A percentile compares a stretch with the other conserved stretches of the same genome.
phyloP scores from a whole-genome alignment of 805 yeast species.

The Hanseniaspora clermontiae region DNA sequence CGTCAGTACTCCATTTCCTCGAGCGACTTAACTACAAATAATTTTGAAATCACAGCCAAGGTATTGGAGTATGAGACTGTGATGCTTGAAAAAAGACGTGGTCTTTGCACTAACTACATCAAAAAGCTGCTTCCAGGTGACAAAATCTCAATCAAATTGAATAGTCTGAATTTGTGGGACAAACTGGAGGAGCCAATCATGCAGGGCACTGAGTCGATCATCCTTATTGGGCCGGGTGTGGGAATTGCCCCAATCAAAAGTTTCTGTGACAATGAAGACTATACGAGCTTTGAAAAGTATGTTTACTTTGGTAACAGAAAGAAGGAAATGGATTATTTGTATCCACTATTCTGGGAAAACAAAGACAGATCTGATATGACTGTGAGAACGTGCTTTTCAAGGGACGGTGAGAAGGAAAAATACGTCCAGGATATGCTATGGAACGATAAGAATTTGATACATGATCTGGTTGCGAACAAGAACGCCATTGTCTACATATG shows the following conservation, averaged over 20 bases:
- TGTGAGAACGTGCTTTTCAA: conserved; percentile 33
- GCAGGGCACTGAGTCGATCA: conserved; percentile 23
- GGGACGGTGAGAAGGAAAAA: conserved; percentile 32
- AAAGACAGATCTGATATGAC: not conserved
- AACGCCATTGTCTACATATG: conserved; percentile 66
- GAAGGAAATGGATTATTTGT: conserved; percentile 43
- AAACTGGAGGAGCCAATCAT: conserved; percentile 29
- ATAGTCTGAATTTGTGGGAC: conserved; percentile 27
- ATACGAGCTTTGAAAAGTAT: conserved; percentile 15
- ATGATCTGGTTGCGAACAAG: conserved; percentile 39
- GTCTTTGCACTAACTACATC: conserved; percentile 73
- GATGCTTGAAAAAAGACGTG: conserved; percentile 59
- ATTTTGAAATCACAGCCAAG: conserved; percentile 62
- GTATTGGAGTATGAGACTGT: conserved; percentile 79
- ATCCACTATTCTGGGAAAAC: conserved; percentile 21
- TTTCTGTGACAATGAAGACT: conserved; percentile 39
- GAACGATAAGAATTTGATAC: conserved; percentile 37
- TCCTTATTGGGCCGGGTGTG: conserved; percentile 86
- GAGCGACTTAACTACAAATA: conserved; percentile 25
- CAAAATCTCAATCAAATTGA: conserved; percentile 39
- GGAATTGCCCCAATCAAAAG: conserved; percentile 91
- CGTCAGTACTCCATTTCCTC: conserved; percentile 80
- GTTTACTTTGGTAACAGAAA: conserved; percentile 69
- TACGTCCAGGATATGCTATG: conserved; percentile 73
- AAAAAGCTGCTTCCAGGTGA: conserved; percentile 34